Conservation (phyloP, 2,329 filamentous ascomycete genomes). For the Stagonosporopsis rhizophila region DNA sequence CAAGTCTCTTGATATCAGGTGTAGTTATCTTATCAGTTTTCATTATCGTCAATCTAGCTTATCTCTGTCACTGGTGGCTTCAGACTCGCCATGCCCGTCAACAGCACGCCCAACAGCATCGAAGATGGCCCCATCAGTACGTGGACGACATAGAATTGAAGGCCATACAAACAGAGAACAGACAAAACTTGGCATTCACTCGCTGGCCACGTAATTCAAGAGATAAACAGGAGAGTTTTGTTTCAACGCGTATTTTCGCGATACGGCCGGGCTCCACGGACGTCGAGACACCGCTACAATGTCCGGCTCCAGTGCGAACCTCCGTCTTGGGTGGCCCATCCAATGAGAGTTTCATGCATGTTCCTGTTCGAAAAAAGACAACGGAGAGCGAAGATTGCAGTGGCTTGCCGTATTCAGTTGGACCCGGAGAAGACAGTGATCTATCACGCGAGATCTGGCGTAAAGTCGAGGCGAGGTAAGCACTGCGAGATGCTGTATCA, state of each 20-base stretch:
- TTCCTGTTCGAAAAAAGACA: not conserved
- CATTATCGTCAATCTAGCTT: not conserved
- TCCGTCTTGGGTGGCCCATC: too few species aligned
- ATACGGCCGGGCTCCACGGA: not conserved
- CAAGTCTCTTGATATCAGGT: not conserved
- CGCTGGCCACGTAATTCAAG: not conserved
- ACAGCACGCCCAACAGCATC: not conserved
- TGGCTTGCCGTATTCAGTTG: not conserved
- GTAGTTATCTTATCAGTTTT: not conserved
- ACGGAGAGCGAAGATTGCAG: not conserved
- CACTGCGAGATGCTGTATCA: not conserved
- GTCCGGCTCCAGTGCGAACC: not conserved
- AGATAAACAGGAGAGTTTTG: not conserved
- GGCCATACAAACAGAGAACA: not conserved
- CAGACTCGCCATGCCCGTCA: not conserved
- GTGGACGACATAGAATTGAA: not conserved
- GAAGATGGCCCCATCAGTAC: not conserved
- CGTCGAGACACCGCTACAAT: not conserved
- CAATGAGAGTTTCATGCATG: too few species aligned
- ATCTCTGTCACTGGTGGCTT: not conserved
- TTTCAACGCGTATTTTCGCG: not conserved
- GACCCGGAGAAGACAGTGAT: not conserved
- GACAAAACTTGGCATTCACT: not conserved
- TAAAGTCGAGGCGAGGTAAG: not conserved
- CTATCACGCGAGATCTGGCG: not conserved